These are phyloP conservation scores for Rugosomyces carneus DNA, from an alignment of 1,284 basidiomycete genomes.

Conservation along the genomic window DNA sequence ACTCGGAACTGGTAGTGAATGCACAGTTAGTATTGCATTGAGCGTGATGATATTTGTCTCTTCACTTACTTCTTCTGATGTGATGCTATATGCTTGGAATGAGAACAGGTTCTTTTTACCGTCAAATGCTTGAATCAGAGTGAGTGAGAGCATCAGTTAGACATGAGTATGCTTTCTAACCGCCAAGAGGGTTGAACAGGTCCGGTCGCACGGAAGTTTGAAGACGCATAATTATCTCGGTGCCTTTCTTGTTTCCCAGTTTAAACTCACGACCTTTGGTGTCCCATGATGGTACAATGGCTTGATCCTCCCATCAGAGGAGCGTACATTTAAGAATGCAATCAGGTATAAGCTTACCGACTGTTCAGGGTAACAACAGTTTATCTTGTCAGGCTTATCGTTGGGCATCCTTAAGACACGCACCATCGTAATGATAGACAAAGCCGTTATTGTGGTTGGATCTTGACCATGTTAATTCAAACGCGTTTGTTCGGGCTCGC, in stretches of 20 bases:
- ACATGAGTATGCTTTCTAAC: constrained; percentile 12
- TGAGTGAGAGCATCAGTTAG: neutral
- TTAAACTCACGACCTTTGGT: constrained; percentile 12
- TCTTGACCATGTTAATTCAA: constrained; percentile 16
- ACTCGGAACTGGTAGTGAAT: constrained; percentile 20
- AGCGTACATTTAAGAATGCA: neutral
- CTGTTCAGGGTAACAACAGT: neutral
- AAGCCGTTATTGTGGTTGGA: constrained; percentile 7
- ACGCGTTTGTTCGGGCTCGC: constrained; percentile 19
- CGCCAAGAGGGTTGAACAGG: constrained; percentile 21
- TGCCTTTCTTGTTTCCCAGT: constrained; percentile 21
- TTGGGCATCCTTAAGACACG: neutral
- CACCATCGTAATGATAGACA: constrained; percentile 25
- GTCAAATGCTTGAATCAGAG: constrained; percentile 24
- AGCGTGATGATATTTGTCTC: neutral
- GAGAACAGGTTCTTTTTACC: constrained; percentile 30
- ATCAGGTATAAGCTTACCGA: constrained; percentile 12
- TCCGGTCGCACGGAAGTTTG: constrained; percentile 20
- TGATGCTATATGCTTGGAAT: constrained; percentile 19
- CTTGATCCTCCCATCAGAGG: constrained; percentile 1
- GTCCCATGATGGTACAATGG: constrained; percentile 13
- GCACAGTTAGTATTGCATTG: neutral
- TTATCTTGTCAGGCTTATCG: neutral
- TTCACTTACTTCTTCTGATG: constrained; percentile 17
- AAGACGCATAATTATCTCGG: constrained; percentile 24